Percentiles rank a stretch among this genome's conserved stretches.
Conservation (phyloP, 2,329 filamentous ascomycete genomes). For the Elsinoe perseae region DNA sequence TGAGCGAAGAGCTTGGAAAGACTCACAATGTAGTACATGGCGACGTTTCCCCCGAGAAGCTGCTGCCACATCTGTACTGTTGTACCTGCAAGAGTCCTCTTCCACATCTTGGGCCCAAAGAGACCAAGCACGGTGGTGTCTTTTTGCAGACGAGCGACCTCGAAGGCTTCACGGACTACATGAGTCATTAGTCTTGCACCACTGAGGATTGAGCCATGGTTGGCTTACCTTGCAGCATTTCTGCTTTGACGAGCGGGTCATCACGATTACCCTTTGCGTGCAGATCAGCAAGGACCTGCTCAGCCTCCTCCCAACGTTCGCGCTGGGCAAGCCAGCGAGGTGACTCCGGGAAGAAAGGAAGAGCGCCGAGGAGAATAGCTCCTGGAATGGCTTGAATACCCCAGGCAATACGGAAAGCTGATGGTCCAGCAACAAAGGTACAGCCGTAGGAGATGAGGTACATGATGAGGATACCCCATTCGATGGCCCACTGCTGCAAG, state of each 20-base stretch:
- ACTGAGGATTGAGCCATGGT: background rate
- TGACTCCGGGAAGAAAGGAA: slow-evolving; percentile 40
- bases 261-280: slow-evolving; percentile 38
- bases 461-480: slow-evolving; percentile 60
- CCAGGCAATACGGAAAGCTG: slow-evolving; percentile 56
- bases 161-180: slow-evolving; percentile 32
- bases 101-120: slow-evolving; percentile 48
- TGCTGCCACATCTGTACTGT: slow-evolving; percentile 52
- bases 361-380: slow-evolving; percentile 36
- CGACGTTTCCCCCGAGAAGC: slow-evolving; percentile 31
- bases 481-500: slow-evolving; percentile 63
- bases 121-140: slow-evolving; percentile 36
- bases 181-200: background rate
- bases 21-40: slow-evolving; percentile 34
- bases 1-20: too few relatives aligned
- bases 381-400: slow-evolving; percentile 42
- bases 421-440: slow-evolving; percentile 46
- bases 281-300: slow-evolving; percentile 37
- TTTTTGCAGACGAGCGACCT: slow-evolving; percentile 33
- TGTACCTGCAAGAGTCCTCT: slow-evolving; percentile 48
- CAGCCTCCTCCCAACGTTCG: slow-evolving; percentile 39
- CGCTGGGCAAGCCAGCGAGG: slow-evolving; percentile 43
- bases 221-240: slow-evolving; percentile 20
- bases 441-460: slow-evolving; percentile 56
- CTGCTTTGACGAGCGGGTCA: slow-evolving; percentile 41